Evolutionary conservation across 352 stramenopile genomes (phyloP).

Genomic region (Elongisporangium anandrum): DNA sequence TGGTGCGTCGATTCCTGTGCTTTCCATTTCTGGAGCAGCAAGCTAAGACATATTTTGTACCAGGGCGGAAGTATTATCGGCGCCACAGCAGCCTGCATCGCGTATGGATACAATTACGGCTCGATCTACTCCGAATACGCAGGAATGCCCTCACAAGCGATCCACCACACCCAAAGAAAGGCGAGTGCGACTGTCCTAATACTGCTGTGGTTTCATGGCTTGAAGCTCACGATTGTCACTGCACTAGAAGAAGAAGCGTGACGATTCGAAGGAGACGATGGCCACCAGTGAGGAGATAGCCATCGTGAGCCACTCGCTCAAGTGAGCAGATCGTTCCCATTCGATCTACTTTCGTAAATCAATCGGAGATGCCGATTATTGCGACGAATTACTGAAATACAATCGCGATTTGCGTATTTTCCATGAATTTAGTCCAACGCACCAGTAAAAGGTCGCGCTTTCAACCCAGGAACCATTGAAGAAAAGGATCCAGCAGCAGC

Average conservation of each 20-base stretch:
- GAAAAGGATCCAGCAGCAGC: too few species aligned
- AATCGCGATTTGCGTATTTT: not conserved
- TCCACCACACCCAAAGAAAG: not conserved
- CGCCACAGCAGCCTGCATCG: conserved; percentile 24
- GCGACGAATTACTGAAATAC: not conserved
- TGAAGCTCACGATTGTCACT: not conserved
- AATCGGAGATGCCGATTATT: not conserved
- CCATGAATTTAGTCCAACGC: not conserved
- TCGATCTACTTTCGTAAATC: not conserved
- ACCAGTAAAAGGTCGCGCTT: not conserved
- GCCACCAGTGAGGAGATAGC: not conserved
- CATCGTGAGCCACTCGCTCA: not conserved
- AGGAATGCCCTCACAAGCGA: conserved; percentile 1
- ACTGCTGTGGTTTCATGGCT: not conserved
- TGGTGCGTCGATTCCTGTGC: conserved; percentile 10
- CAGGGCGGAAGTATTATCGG: conserved; percentile 42
- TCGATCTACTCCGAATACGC: conserved; percentile 50
- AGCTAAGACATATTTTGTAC: not conserved
- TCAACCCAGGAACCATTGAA: too few species aligned
- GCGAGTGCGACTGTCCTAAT: not conserved
- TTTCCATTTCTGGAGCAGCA: not conserved
- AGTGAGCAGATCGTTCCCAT: not conserved
- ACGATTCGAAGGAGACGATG: not conserved
- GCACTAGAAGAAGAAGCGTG: not conserved
- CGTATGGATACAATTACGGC: conserved; percentile 60